Evolutionary conservation across 495 filamentous ascomycete genomes (phyloP).

Genomic region (Hypoxylon cercidicola): DNA sequence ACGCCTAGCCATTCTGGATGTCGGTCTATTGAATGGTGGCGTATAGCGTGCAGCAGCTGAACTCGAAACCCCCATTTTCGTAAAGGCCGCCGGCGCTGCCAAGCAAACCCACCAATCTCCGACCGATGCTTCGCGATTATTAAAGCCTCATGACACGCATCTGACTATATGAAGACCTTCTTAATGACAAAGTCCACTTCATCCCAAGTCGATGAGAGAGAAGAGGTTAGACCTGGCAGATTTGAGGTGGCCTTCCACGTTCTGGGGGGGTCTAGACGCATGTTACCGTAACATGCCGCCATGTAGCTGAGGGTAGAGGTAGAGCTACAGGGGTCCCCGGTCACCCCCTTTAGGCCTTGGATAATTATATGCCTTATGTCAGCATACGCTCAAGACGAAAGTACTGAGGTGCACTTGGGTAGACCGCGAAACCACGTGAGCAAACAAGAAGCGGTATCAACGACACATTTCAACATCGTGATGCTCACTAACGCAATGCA

Average conservation of each 20-base stretch:
- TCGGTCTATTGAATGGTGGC: slow-evolving; percentile 38
- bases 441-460: too few relatives aligned
- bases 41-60: slow-evolving; percentile 43
- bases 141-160: not conserved
- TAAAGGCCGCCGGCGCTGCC: slow-evolving; percentile 24
- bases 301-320: not conserved
- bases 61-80: slow-evolving; percentile 35
- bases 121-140: slow-evolving; percentile 5
- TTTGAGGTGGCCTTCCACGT: not conserved
- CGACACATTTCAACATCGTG: too few relatives aligned
- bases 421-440: too few relatives aligned
- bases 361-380: not conserved
- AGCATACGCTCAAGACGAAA: not conserved
- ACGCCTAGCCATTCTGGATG: slow-evolving; percentile 37
- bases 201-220: not conserved
- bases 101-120: slow-evolving; percentile 21
- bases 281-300: slow-evolving; percentile 19
- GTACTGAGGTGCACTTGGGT: too few relatives aligned
- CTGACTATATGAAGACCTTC: not conserved
- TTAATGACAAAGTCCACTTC: not conserved
- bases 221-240: not conserved
- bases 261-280: slow-evolving; percentile 3
- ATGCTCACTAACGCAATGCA: too few relatives aligned
- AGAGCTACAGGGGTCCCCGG: slow-evolving; percentile 13
- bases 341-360: not conserved